Percentiles rank a stretch among this genome's conserved stretches.
These are phyloP conservation scores for Wickerhamiella occidentalis DNA, from an alignment of 805 yeast genomes.

Conservation along the genomic window DNA sequence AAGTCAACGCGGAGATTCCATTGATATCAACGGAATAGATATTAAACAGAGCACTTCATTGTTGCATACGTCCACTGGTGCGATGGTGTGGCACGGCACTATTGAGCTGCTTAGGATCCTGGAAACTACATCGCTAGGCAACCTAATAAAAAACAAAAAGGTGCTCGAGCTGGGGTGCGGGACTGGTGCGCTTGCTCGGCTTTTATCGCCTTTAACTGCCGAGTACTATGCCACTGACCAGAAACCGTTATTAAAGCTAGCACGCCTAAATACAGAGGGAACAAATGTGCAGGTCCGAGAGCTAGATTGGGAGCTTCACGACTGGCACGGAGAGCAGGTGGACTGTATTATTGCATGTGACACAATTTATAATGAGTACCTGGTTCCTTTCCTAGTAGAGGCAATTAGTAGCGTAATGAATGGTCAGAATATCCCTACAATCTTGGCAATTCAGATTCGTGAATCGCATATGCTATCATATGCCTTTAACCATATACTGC, in stretches of 20 bases:
- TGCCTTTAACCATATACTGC: slow-evolving; percentile 10
- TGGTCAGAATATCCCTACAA: slow-evolving; percentile 6
- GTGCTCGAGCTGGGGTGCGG: slow-evolving; percentile 22
- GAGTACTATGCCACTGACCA: slow-evolving; percentile 20
- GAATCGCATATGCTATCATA: slow-evolving; percentile 11
- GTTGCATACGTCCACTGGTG: slow-evolving; percentile 20
- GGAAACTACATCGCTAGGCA: neutral
- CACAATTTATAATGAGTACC: slow-evolving; percentile 20
- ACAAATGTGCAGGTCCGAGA: slow-evolving; percentile 13
- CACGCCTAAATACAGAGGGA: slow-evolving; percentile 12
- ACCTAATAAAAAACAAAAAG: neutral
- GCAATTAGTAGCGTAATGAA: slow-evolving; percentile 16
- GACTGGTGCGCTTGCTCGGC: slow-evolving; percentile 19
- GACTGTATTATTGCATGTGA: slow-evolving; percentile 19
- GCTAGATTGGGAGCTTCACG: slow-evolving; percentile 22
- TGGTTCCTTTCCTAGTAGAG: slow-evolving; percentile 15
- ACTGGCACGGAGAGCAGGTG: slow-evolving; percentile 5
- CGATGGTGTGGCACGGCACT: slow-evolving; percentile 20
- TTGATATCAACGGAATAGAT: slow-evolving; percentile 10
- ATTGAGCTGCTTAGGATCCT: slow-evolving; percentile 16
- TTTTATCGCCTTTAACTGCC: slow-evolving; percentile 8
- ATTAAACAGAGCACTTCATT: slow-evolving; percentile 17
- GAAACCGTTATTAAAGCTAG: slow-evolving; percentile 18
- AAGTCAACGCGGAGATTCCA: neutral
- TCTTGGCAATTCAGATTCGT: slow-evolving; percentile 16